phyloP scores from a whole-genome alignment of 345 rosid species.

The Lumnitzera littorea region DNA sequence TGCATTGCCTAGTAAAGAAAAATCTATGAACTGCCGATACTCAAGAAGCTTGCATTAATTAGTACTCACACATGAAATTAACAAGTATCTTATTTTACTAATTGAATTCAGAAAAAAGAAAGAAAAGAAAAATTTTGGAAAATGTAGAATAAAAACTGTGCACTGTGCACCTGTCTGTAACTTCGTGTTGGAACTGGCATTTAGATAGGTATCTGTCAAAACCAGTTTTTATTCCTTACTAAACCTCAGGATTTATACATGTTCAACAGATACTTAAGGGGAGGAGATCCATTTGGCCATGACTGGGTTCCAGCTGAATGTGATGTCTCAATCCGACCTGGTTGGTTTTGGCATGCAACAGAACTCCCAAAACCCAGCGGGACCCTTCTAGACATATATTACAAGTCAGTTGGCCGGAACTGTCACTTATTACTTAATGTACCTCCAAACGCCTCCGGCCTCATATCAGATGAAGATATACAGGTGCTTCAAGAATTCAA shows the following conservation, averaged over 20 bases:
- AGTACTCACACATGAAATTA: too few species aligned
- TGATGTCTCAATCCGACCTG: constrained; percentile 81
- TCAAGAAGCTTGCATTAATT: too few species aligned
- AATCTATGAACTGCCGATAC: too few species aligned
- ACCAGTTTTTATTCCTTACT: too few species aligned
- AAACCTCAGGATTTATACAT: not conserved
- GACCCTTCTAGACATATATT: constrained; percentile 68
- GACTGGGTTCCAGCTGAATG: constrained; percentile 95
- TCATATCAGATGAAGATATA: constrained; percentile 63
- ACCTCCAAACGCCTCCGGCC: constrained; percentile 83
- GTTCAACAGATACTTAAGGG: constrained; percentile 40
- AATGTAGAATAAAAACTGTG: too few species aligned
- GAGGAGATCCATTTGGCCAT: constrained; percentile 59
- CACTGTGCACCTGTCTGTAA: too few species aligned
- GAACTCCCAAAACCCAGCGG: constrained; percentile 68
- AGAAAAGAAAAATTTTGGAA: too few species aligned
- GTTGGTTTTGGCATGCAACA: constrained; percentile 96
- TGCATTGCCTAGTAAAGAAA: too few species aligned
- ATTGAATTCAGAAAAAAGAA: too few species aligned
- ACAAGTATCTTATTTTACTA: too few species aligned
- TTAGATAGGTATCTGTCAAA: too few species aligned
- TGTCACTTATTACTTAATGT: constrained; percentile 67
- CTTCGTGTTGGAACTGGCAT: too few species aligned
- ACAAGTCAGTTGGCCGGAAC: constrained; percentile 76
- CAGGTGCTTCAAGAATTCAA: constrained; percentile 60